A percentile compares a stretch with the other conserved stretches of the same genome.
Evolutionary conservation across 345 rosid species (phyloP).

Genomic region (Microthlaspi erraticum): DNA sequence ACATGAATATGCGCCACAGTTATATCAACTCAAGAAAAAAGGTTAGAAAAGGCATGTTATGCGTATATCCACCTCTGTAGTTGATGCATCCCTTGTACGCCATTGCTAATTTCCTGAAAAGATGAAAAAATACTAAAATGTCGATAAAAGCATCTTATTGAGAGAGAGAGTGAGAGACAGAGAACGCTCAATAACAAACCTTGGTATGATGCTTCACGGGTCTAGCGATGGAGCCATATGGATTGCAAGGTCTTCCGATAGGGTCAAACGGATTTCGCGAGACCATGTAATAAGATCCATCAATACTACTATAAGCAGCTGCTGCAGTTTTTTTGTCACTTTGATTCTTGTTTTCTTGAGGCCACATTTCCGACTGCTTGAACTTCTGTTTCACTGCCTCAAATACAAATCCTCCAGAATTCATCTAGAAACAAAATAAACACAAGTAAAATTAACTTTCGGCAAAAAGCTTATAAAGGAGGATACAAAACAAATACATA

Average conservation of each 20-base stretch:
- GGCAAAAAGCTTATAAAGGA: background rate
- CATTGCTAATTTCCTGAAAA: conserved; percentile 47
- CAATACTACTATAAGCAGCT: conserved; percentile 49
- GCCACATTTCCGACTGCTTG: conserved; percentile 58
- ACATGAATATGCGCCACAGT: conserved; percentile 28
- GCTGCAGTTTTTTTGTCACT: conserved; percentile 37
- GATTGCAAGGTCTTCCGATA: conserved; percentile 43
- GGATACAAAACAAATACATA: conserved; percentile 1
- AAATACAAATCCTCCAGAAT: conserved; percentile 49
- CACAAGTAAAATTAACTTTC: background rate
- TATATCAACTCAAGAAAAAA: conserved; percentile 13
- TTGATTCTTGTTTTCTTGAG: conserved; percentile 33
- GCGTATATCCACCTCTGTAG: conserved; percentile 20
- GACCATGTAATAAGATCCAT: conserved; percentile 55
- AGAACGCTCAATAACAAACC: too few species aligned
- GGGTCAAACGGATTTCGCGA: conserved; percentile 49
- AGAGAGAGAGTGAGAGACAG: too few species aligned
- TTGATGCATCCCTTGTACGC: conserved; percentile 26
- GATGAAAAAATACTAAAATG: background rate
- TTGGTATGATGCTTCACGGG: conserved; percentile 35
- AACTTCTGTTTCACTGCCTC: conserved; percentile 58
- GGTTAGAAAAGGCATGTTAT: conserved; percentile 15
- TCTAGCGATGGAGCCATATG: conserved; percentile 45
- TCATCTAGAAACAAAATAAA: conserved; percentile 28
- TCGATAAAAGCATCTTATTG: background rate